Evolutionary conservation across 2,329 filamentous ascomycete genomes (phyloP).

Genomic region (Paradendryphiella salina): DNA sequence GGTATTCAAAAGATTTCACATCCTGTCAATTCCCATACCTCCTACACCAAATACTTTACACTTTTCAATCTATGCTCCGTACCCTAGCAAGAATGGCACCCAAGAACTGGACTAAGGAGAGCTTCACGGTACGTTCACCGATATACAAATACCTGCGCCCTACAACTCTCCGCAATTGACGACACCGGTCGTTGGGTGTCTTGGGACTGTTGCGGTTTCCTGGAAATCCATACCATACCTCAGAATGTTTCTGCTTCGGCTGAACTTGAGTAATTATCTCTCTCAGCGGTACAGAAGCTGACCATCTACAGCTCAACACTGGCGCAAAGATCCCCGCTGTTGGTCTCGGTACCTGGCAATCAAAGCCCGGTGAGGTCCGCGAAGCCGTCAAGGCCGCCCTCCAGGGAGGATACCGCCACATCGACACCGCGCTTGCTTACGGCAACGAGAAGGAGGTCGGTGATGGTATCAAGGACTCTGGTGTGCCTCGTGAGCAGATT

Average conservation of each 20-base stretch:
- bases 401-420: constrained; percentile 70
- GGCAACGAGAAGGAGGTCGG: constrained; percentile 78
- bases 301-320: constrained; percentile 44
- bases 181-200: background rate
- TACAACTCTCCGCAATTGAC: background rate
- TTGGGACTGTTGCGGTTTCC: background rate
- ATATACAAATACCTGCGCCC: too few relatives aligned
- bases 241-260: background rate
- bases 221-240: too few relatives aligned
- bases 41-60: constrained; percentile 9
- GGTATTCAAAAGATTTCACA: constrained; percentile 9
- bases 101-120: constrained; percentile 46
- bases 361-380: constrained; percentile 67
- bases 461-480: constrained; percentile 67
- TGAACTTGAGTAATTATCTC: background rate
- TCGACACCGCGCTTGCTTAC: constrained; percentile 77
- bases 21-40: constrained; percentile 6
- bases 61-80: constrained; percentile 26
- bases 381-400: constrained; percentile 72
- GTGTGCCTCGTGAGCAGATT: constrained; percentile 67
- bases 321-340: constrained; percentile 77
- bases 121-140: constrained; percentile 22
- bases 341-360: constrained; percentile 80
- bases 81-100: constrained; percentile 37
- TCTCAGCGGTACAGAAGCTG: background rate